Evolutionary conservation across 331 rosid genomes (phyloP), one percentile per base, ranked within the genome.

Genomic region (Quercus tomentella): DNA sequence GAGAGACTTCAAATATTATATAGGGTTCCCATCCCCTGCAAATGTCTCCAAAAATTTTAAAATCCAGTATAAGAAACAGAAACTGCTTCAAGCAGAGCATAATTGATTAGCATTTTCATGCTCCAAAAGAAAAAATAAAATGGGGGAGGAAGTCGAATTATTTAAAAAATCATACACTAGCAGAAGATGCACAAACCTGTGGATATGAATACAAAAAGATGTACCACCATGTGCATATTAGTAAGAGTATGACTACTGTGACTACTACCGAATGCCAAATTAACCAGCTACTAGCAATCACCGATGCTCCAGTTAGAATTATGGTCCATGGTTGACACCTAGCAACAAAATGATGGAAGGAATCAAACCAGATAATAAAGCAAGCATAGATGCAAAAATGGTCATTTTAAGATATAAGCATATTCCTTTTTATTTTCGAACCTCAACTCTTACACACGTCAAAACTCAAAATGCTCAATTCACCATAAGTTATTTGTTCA

Each of bases 271-370:
- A 93, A 37, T 86, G 85, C 58, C 88, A 79, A 79, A 90, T 33
- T 4, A 92, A 79, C 97, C 97, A 90, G 76, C 96, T 94, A 86
- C 80, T 57, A 20, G 79, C 87, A 82, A 83, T 81, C 56, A 90
- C 71, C 10, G 82, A 80, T n/a, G 67, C 77, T 58, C 97, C 97
- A 2, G 98, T 89, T n/a, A 91, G 79, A 0, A 75, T 63, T 66
- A 93, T 91, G 28, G 98, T 90, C 98, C 98, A 88, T 2, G 95
- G 98, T 73, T 93, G 98, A 80, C 97, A 93, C 98, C 97, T 93
- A 67, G 28, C 26, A 72, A 70, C 73, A 66, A 60, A 43, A 56
- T 22, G 56, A 37, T 0, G 77, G 58, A 74, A 17, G 65, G 11
- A 56, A 15, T n/a, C n/a, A 33, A 25, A 45, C 20, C 73, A 43